A percentile compares a stretch with the other conserved stretches of the same genome.
Evolutionary conservation across 2,329 filamentous ascomycete species (phyloP).

Genomic region (Didymella keratinophila): DNA sequence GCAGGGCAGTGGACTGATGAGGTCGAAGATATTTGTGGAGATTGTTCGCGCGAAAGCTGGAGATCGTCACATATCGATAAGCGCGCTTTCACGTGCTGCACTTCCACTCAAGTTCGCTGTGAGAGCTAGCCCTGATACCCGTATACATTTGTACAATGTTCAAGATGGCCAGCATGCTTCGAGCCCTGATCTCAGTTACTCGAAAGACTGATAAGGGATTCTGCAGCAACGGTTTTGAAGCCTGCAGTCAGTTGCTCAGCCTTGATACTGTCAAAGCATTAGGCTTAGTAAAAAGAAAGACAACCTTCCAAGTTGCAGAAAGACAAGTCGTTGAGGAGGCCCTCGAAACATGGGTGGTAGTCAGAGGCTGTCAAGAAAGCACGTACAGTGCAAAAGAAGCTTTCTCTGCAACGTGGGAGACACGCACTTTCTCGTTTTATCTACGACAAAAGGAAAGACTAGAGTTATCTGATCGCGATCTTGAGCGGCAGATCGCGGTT

Average conservation of each 20-base stretch:
- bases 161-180: background rate
- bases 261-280: background rate
- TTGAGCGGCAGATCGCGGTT: constrained; percentile 10
- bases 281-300: background rate
- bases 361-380: too few species aligned
- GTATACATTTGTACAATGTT: background rate
- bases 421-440: background rate
- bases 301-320: too few species aligned
- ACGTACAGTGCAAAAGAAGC: too few species aligned
- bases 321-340: too few species aligned
- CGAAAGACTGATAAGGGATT: background rate
- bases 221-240: background rate
- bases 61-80: constrained; percentile 18
- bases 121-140: background rate
- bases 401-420: too few species aligned
- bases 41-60: constrained; percentile 34
- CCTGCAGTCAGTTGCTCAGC: background rate
- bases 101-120: background rate
- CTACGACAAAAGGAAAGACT: background rate
- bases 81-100: background rate
- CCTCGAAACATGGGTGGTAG: too few species aligned
- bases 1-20: constrained; percentile 12
- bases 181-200: background rate
- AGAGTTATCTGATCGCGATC: constrained; percentile 4
- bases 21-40: constrained; percentile 29